phyloP scores from a whole-genome alignment of 805 yeast species.

The Wickerhamiella australiensis region DNA sequence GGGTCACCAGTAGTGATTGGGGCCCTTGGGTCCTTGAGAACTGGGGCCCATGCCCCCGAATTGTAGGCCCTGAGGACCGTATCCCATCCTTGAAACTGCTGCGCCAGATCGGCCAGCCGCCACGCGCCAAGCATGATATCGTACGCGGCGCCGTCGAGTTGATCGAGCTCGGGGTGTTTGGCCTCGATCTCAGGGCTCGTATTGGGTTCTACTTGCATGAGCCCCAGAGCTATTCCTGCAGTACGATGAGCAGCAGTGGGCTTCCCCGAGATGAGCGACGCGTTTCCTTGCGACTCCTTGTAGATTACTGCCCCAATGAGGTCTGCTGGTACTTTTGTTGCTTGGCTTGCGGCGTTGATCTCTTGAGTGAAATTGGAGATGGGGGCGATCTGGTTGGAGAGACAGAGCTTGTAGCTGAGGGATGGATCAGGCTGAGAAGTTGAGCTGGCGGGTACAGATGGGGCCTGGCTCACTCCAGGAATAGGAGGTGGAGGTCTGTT shows the following conservation, averaged over 20 bases:
- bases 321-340: slow-evolving; percentile 5
- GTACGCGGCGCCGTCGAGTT: slow-evolving; percentile 6
- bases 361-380: neutral
- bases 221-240: slow-evolving; percentile 6
- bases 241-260: neutral
- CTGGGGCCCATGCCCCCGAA: slow-evolving; percentile 10
- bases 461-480: too few species aligned
- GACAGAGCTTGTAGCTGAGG: neutral
- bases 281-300: neutral
- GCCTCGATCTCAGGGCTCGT: slow-evolving; percentile 7
- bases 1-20: slow-evolving; percentile 8
- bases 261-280: neutral
- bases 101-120: slow-evolving; percentile 8
- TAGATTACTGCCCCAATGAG: slow-evolving; percentile 4
- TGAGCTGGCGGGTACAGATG: too few species aligned
- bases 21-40: slow-evolving; percentile 3
- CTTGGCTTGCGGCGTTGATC: neutral
- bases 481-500: neutral
- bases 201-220: slow-evolving; percentile 8
- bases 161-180: neutral
- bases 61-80: slow-evolving; percentile 7
- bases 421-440: neutral
- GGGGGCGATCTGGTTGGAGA: neutral
- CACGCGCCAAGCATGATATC: slow-evolving; percentile 5
- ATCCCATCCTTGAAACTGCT: slow-evolving; percentile 3